Evolutionary conservation across 179 eudicot species (phyloP), one percentile per base, ranked within the genome.

Genomic region (Vitellaria paradoxa): DNA sequence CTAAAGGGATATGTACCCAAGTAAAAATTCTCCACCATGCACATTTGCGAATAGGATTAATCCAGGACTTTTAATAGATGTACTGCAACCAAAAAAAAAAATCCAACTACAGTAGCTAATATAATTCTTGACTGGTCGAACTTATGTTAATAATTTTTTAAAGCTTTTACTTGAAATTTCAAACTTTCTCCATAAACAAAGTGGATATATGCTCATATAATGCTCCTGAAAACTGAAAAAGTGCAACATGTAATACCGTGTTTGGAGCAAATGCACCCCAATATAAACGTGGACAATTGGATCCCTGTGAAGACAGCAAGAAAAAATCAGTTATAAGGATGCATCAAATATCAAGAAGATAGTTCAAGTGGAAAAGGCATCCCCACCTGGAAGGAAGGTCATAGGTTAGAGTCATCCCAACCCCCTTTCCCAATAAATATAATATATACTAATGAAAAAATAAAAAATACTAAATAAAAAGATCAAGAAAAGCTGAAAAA

Each of bases 221-320:
- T 42, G 45, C 45, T 4, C 45, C 45, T 42, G 3, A 42, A 42
- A 42, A 42, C 45, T 42, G 59, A 13, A 42, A 24, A 20, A 49
- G n/a, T 12, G 18, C 18, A 12, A 73, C 53, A 55, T 68, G 30
- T 18, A 45, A 70, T 88, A 97, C 99, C 88, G 91, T 97, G 82
- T 91, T 85, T 81, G 92, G 92, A 77, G 97, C 53, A 86, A 97
- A 97, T 64, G 98, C 98, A 83, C 99, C 99, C 97, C 93, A 92
- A 77, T 79, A 97, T 67, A 94, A 78, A 47, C 97, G 96, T 75
- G 99, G 99, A 82, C 74, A 86, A 81, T 97, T 86, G 50, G 99
- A 97, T 73, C 91, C 91, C 98, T 96, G 93, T 12, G 1, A 87
- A 40, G 71, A 77, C 63, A 77, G 50, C 72, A 77, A 61, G 63